These are phyloP conservation scores for Pseudoneurospora amorphoporcata DNA, from an alignment of 495 filamentous ascomycete genomes.

Conservation along the genomic window DNA sequence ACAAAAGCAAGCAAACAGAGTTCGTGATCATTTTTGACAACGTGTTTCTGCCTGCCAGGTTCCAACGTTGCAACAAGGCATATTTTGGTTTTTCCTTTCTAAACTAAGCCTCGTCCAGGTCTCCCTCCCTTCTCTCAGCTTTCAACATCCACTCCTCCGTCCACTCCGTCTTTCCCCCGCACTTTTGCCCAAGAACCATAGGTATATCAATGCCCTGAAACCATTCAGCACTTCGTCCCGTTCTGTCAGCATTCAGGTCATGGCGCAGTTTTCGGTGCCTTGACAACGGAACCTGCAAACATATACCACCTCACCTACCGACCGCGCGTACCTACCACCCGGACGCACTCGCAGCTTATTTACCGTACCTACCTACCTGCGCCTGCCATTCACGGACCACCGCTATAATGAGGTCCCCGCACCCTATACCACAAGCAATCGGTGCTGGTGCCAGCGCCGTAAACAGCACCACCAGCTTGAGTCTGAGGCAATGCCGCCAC, in stretches of 20 bases:
- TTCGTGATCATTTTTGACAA: not conserved
- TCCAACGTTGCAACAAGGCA: not conserved
- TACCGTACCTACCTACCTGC: not conserved
- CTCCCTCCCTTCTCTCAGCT: not conserved
- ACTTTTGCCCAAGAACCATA: not conserved
- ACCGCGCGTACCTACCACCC: not conserved
- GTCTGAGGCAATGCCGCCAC: not conserved
- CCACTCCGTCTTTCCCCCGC: not conserved
- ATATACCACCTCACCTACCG: not conserved
- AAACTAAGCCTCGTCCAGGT: not conserved
- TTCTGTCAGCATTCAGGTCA: not conserved
- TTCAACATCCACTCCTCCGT: not conserved
- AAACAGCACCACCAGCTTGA: not conserved
- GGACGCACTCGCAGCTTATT: not conserved
- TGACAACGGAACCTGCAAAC: not conserved
- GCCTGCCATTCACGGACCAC: not conserved
- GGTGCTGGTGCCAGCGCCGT: not conserved
- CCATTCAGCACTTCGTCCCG: not conserved
- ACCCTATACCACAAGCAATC: not conserved
- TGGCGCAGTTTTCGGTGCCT: not conserved
- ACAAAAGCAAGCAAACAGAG: not conserved
- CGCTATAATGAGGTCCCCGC: not conserved
- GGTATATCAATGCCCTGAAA: not conserved
- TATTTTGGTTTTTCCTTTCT: not conserved
- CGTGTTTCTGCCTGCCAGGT: not conserved